Evolutionary conservation across 73 alveolate genomes (phyloP), one percentile per base, ranked within the genome.

Genomic region (Blepharisma japonicum): DNA sequence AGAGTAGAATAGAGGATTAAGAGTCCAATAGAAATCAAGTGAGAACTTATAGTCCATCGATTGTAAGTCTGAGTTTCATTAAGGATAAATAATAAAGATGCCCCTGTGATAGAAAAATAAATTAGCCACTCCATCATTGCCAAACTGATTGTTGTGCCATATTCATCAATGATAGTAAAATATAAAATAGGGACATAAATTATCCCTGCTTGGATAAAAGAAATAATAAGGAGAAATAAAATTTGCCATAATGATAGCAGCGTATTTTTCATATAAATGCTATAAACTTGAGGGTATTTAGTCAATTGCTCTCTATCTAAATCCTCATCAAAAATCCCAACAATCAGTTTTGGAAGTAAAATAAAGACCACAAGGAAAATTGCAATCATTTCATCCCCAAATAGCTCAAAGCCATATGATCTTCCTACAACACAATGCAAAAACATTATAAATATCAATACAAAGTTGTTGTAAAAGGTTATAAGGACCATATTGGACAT

Each of bases 81-180:
- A 32, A 32, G 42, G 42, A 32, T 32, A 32, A 32, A 32, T 32
- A 32, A 32, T 32, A 32, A 32, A 32, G 42, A 32, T 32, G 42
- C 42, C 42, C 42, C 42, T 32, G 42, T 32, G 42, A 32, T 32
- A 1, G 42, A 32, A 32, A 32, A 32, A 32, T 32, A 32, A 32
- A 56, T 6, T 89, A 88, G 11, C 81, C 27, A 42, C 84, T 56
- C 21, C 80, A 56, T 53, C 85, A 67, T 56, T 86, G 89, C 56
- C 89, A 66, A 9, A 80, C 93, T 84, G 9, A 32, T 32, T 32
- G 74, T 61, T 9, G 14, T 20, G 2, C 74, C 74, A n/a, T 20
- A 1, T 9, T 18, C 38, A 61, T 61, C 50, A 61, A 20, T 25
- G 18, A 14, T n/a, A 11, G 11, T 8, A 61, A 61, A 61, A 25